Percentiles rank a stretch among this genome's conserved stretches.
Conservation (phyloP, 805 yeast genomes). For the Barnettozyma populi region DNA sequence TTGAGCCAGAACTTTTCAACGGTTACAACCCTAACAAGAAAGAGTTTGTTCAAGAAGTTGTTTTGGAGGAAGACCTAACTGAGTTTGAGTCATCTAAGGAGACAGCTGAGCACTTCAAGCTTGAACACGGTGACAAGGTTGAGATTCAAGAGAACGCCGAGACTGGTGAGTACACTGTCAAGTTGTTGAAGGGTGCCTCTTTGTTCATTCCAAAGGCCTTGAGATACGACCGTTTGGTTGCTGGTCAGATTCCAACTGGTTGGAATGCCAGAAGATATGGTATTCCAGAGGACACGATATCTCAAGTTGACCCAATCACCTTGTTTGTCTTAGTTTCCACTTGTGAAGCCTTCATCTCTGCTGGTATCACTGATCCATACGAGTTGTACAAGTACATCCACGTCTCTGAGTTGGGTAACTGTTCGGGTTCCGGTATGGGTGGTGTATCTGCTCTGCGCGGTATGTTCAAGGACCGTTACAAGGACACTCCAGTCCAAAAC, state of each 20-base stretch:
- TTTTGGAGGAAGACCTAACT: constrained; percentile 93
- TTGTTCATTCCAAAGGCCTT: constrained; percentile 80
- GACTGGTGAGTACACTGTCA: constrained; percentile 88
- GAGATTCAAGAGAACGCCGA: constrained; percentile 87
- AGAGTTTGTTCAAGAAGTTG: constrained; percentile 90
- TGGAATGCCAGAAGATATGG: constrained; percentile 96
- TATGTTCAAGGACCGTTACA: constrained; percentile 93
- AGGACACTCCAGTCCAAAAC: constrained; percentile 92
- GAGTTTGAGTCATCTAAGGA: constrained; percentile 93
- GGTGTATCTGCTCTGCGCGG: constrained; percentile 97
- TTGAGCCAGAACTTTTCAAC: constrained; percentile 90
- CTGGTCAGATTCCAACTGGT: constrained; percentile 92
- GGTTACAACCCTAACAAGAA: constrained; percentile 96
- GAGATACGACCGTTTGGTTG: constrained; percentile 62
- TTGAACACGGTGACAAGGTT: constrained; percentile 89
- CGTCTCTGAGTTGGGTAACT: constrained; percentile 97
- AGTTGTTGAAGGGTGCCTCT: constrained; percentile 87
- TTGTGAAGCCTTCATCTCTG: constrained; percentile 85
- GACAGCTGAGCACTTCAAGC: constrained; percentile 91
- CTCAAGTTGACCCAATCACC: constrained; percentile 96
- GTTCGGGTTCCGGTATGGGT: constrained; percentile 99
- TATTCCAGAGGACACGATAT: constrained; percentile 85
- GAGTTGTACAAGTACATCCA: constrained; percentile 98
- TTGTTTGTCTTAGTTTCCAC: constrained; percentile 89
- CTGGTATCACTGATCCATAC: constrained; percentile 98